Evolutionary conservation across 179 eudicot species (phyloP).

Genomic region (Kewa caespitosa): DNA sequence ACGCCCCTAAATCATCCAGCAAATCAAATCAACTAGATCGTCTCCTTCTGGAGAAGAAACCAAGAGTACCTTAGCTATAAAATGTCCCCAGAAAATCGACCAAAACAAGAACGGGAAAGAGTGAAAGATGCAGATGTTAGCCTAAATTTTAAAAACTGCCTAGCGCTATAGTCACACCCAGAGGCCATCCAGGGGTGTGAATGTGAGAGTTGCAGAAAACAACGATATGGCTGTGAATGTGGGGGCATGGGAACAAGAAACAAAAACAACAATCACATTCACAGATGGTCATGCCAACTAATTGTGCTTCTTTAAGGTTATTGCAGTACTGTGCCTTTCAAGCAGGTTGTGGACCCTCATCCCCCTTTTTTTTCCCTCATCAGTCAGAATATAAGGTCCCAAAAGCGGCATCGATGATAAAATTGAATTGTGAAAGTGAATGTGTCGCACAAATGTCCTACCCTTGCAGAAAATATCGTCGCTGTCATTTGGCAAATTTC

Average conservation of each 20-base stretch:
- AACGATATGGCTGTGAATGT: slow-evolving; percentile 7
- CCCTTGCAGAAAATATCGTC: neutral
- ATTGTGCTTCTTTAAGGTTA: slow-evolving; percentile 22
- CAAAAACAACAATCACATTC: slow-evolving; percentile 24
- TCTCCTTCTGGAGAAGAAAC: neutral
- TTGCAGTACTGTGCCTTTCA: slow-evolving; percentile 23
- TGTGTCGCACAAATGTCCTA: neutral
- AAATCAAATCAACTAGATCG: neutral
- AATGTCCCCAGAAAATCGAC: neutral
- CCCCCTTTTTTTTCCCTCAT: slow-evolving; percentile 13
- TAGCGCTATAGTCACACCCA: neutral
- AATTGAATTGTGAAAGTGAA: slow-evolving; percentile 2
- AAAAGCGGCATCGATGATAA: slow-evolving; percentile 12
- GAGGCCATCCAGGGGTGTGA: neutral
- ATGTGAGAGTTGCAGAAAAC: slow-evolving; percentile 9
- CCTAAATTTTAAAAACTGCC: neutral
- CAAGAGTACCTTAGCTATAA: neutral
- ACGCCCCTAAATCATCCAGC: neutral
- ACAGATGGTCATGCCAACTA: slow-evolving; percentile 12
- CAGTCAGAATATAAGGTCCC: slow-evolving; percentile 20
- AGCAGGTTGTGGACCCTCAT: slow-evolving; percentile 26
- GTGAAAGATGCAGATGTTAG: neutral
- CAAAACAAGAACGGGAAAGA: neutral
- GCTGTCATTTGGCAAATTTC: neutral
- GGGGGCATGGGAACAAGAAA: slow-evolving; percentile 15